Base-by-base conservation (phyloP, 139 green algal species). In the Picochlorum costavermella region DNA sequence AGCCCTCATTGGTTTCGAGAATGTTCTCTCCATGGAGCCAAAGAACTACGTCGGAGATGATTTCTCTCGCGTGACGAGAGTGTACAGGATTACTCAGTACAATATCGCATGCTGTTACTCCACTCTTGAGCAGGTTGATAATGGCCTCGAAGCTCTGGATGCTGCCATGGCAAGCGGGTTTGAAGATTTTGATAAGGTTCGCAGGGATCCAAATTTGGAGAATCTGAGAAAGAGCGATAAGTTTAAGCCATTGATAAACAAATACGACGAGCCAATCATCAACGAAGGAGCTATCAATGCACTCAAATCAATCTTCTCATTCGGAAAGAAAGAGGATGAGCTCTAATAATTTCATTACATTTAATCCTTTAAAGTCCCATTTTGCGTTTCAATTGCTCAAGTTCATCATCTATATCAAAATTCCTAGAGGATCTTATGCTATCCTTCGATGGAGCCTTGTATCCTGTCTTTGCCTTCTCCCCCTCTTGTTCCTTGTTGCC, bases 41-140 rank as follows among this genome's bases (percentile, higher is more conserved):
- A 82, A 83, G 64, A 95, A 95, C 71, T 96, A 88, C 75, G 81
- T 96, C 44, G 87, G 90, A 13, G 89, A 96, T 76, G 86, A 95
- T 79, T 92, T 96, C 71, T 80, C 76, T 2, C 82, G 84, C 20
- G 77, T 90, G 2, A 95, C 90, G 1, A 68, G 86, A 28, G 86
- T 98, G 63, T 92, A 92, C 81, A 81, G 81, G 33, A 83, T 98
- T n/a, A 83, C 92, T 0, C 88, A 90, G 68, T 98, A 98, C 87
- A 98, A 98, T 75, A 82, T 96, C 36, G 92, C 94, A 2, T 99
- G 94, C 88, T 97, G 90, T 80, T 99, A 97, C 79, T 87, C 82
- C 36, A 84, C 87, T 68, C 65, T 95, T 28, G 71, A 75, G 20
- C 76, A 94, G 57, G 61, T 83, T 3, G 91, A 97, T 23, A 74